These are phyloP conservation scores for Venturia carpophila DNA, from an alignment of 2,329 filamentous ascomycete species.

Conservation along the genomic window DNA sequence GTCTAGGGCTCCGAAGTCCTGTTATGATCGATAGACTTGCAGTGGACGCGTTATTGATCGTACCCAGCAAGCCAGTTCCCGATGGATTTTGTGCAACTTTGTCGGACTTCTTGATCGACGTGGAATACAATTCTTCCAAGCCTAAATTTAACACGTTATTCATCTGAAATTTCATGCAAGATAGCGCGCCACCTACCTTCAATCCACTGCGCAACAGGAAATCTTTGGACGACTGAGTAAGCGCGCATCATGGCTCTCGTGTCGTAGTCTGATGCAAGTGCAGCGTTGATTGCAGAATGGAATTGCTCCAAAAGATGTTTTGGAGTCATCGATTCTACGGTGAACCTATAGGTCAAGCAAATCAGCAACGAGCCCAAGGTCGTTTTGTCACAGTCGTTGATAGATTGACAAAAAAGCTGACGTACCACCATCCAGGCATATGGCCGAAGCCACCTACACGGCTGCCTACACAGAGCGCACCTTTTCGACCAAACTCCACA, in stretches of 20 bases:
- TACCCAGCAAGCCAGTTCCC: background rate
- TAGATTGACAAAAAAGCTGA: background rate
- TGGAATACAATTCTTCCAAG: conserved; percentile 53
- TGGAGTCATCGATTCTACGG: conserved; percentile 57
- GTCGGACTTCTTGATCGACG: conserved; percentile 43
- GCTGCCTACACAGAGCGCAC: conserved; percentile 58
- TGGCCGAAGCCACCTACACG: conserved; percentile 55
- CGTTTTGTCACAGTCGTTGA: background rate
- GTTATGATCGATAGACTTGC: background rate
- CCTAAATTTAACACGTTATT: conserved; percentile 51
- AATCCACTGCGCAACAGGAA: conserved; percentile 62
- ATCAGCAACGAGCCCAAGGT: background rate
- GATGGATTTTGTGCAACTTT: background rate
- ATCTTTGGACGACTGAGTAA: conserved; percentile 56
- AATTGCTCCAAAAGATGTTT: conserved; percentile 58
- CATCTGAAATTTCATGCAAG: background rate
- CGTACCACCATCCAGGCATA: conserved; percentile 48
- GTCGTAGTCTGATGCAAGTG: conserved; percentile 49
- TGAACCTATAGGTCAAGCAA: conserved; percentile 41
- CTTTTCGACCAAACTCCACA: conserved; percentile 61
- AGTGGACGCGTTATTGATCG: background rate
- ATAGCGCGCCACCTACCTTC: conserved; percentile 37
- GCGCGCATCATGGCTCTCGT: conserved; percentile 56
- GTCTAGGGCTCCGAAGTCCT: background rate
- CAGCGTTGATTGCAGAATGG: conserved; percentile 53